phyloP scores from a whole-genome alignment of 345 rosid species.

The Erucastrum elatum region DNA sequence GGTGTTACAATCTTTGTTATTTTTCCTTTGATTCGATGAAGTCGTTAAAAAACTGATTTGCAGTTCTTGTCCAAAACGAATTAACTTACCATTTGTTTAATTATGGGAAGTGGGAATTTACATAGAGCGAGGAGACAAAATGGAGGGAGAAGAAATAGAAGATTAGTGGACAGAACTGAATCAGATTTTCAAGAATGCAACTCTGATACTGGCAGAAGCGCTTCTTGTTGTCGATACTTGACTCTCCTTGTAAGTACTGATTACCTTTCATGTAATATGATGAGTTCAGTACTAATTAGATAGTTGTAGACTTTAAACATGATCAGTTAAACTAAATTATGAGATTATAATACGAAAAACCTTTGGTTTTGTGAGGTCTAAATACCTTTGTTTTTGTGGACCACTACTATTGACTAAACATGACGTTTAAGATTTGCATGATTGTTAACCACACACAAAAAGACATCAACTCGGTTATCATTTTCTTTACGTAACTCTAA shows the following conservation, averaged over 20 bases:
- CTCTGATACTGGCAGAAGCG: slow-evolving; percentile 47
- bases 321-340: slow-evolving; percentile 6
- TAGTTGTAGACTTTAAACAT: not conserved
- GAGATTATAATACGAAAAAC: not conserved
- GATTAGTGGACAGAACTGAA: slow-evolving; percentile 16
- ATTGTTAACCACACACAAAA: slow-evolving; percentile 5
- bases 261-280: not conserved
- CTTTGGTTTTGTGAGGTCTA: slow-evolving; percentile 16
- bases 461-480: slow-evolving; percentile 7
- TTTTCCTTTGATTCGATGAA: too few species aligned
- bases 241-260: slow-evolving; percentile 58
- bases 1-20: too few species aligned
- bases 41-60: too few species aligned
- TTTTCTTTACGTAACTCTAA: not conserved
- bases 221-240: slow-evolving; percentile 57
- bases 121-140: slow-evolving; percentile 41
- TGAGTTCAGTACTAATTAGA: not conserved
- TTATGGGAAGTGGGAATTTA: slow-evolving; percentile 57
- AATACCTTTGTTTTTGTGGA: slow-evolving; percentile 7
- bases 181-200: slow-evolving; percentile 43
- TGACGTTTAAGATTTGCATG: slow-evolving; percentile 21
- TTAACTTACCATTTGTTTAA: not conserved
- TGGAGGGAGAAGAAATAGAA: slow-evolving; percentile 29
- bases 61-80: not conserved
- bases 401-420: slow-evolving; percentile 31